Evolutionary conservation across 768 basidiomycete genomes (phyloP).

Genomic region (Phlebiopsis flavidoalba): DNA sequence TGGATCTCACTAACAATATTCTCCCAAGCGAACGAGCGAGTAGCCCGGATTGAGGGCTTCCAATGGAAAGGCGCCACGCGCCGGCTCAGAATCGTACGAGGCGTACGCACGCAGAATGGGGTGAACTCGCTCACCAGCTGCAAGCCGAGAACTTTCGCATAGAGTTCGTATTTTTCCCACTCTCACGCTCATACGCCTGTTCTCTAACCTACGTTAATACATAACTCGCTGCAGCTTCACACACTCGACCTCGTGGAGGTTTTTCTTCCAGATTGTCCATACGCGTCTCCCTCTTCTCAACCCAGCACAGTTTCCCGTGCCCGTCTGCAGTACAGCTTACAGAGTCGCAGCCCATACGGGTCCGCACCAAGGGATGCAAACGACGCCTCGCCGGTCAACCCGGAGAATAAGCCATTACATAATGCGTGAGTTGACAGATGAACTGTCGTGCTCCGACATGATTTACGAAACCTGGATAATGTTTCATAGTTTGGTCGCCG

Average conservation of each 20-base stretch:
- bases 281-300: conserved; percentile 85
- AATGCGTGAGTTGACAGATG: conserved; percentile 19
- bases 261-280: conserved; percentile 90
- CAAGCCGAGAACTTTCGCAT: conserved; percentile 69
- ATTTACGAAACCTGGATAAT: conserved; percentile 26
- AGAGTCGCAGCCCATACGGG: conserved; percentile 18
- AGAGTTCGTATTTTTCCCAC: conserved; percentile 60
- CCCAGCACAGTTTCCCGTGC: conserved; percentile 74
- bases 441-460: not conserved
- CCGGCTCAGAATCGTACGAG: conserved; percentile 11
- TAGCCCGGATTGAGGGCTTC: conserved; percentile 5
- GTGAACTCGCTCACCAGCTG: conserved; percentile 66
- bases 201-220: not conserved
- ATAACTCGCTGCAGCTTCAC: conserved; percentile 52
- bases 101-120: conserved; percentile 69
- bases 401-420: conserved; percentile 18
- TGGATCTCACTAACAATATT: not conserved
- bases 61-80: conserved; percentile 3
- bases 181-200: not conserved
- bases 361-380: conserved; percentile 13
- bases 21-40: not conserved
- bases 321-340: conserved; percentile 44
- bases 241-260: conserved; percentile 92
- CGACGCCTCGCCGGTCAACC: conserved; percentile 4
- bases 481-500: conserved; percentile 56